phyloP scores from a whole-genome alignment of 306 rosid genomes.

The Dryas alaskensis region DNA sequence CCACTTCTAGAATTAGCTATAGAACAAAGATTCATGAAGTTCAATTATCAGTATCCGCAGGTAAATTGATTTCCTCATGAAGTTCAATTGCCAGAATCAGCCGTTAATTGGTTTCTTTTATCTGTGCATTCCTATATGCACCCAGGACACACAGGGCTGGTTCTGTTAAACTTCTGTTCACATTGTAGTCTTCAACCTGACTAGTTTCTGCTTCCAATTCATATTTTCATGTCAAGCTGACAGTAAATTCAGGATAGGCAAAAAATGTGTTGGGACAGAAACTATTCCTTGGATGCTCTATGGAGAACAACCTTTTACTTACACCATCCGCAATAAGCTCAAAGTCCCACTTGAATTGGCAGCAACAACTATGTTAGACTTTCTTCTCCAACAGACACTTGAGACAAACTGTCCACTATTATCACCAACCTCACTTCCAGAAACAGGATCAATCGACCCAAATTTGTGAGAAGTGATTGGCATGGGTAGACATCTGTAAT shows the following conservation, averaged over 20 bases:
- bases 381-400: slow-evolving; percentile 70
- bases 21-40: neutral
- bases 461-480: slow-evolving; percentile 59
- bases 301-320: slow-evolving; percentile 8
- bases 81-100: neutral
- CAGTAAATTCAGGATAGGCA: neutral
- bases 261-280: neutral
- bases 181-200: neutral
- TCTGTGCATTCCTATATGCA: neutral
- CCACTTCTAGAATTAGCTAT: neutral
- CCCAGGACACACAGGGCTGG: neutral
- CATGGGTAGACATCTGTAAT: slow-evolving; percentile 59
- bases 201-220: neutral
- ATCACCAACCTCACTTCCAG: slow-evolving; percentile 41
- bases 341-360: slow-evolving; percentile 64
- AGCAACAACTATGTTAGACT: slow-evolving; percentile 57
- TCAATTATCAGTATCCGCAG: neutral
- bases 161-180: neutral
- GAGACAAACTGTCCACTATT: slow-evolving; percentile 61
- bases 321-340: slow-evolving; percentile 60
- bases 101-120: neutral
- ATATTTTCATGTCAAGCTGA: slow-evolving; percentile 10
- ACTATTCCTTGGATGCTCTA: neutral
- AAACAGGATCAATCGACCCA: slow-evolving; percentile 47
- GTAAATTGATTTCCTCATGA: neutral